Evolutionary conservation across 257 asterid genomes (phyloP), one percentile per base, ranked within the genome.

Genomic region (Schizonepeta tenuifolia): DNA sequence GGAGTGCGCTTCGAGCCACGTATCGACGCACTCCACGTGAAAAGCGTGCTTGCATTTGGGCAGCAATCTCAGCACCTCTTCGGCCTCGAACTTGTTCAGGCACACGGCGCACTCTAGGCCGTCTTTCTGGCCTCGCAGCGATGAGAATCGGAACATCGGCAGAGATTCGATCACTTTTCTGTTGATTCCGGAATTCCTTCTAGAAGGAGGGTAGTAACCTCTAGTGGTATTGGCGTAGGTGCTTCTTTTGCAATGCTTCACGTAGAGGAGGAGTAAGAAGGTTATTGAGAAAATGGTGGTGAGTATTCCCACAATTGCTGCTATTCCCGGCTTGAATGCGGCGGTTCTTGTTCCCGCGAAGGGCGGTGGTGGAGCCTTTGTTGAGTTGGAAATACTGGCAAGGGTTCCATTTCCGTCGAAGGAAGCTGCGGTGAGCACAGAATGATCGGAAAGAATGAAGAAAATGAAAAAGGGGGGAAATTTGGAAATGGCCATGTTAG

Each of bases 1-100:
- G 28, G 98, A 89, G 49, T 93, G 97, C 13, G 85, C 96, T 7
- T 93, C 98, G 0, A 93, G 90, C 98, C 98, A 93, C 1, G 91
- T 87, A 22, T 90, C 96, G 22, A 93, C 91, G 72, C 98, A 93
- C 46, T 93, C 98, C 0, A 93, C 93, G 67, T 90, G 98, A 70
- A 90, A 90, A 0, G 95, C 97, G 74, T 93, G 98, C 65, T 86
- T 90, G 77, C 97, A 93, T 59, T 89, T 90, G 0, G 98, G 98
- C 64, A 93, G 70, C 11, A 90, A 62, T 36, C 96, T 24, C 0
- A 93, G 81, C 1, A 90, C 87, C 59, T 93, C 93, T 0, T 75
- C 76, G 0, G 88, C 46, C 6, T 81, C 95, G 86, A 93, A 93
- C 72, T 6, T 67, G 80, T 80, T 87, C 17, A 93, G 73, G 50